Evolutionary conservation across 495 filamentous ascomycete genomes (phyloP), one percentile per base, ranked within the genome.

Genomic region (Daldinia caldariorum): DNA sequence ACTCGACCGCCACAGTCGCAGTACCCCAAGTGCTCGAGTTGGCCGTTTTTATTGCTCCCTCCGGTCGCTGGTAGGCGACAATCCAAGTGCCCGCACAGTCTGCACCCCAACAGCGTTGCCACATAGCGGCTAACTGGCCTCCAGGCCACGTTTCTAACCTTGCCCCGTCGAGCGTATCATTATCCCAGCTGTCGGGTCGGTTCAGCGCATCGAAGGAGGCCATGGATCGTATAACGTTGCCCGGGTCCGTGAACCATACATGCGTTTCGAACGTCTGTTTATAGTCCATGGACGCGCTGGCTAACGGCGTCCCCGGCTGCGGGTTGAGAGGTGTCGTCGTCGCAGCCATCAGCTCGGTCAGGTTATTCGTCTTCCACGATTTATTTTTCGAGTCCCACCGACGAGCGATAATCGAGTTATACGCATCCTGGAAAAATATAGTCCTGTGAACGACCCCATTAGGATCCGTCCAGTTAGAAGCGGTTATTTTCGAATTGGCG

Each of bases 341-440:
- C 38, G 60, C 63, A 0, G 64, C 60, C 67, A 74, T 71, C 49
- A 68, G 13, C 47, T 65, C 32, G 14, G 72, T 71, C 18, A 74
- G 32, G 34, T 74, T 74, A 57, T 71, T 66, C 37, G 72, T 74
- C 63, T 39, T 66, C 72, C 72, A 74, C 16, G 63, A 45, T 5
- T 68, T 68, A 37, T 61, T 65, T 10, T 62, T 32, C 4, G 72
- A 71, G 12, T 71, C 64, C 72, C 72, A 74, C 3, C 72, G 67
- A n/a, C 67, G 55, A 1, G 64, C 72, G 35, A 74, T 66, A 34
- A 74, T 66, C 34, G 63, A 45, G 29, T 74, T 71, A 59, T 71
- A 71, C 9, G 20, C 43, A 35, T 74, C 72, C 57, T 74, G 72
- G 68, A 74, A 74, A 67, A 71, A 74, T 18, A 74, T 58, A 31